Percentiles rank a stretch among this genome's conserved stretches.
phyloP scores from a whole-genome alignment of 176 grass and related monocot genomes.

The Lolium multiflorum region DNA sequence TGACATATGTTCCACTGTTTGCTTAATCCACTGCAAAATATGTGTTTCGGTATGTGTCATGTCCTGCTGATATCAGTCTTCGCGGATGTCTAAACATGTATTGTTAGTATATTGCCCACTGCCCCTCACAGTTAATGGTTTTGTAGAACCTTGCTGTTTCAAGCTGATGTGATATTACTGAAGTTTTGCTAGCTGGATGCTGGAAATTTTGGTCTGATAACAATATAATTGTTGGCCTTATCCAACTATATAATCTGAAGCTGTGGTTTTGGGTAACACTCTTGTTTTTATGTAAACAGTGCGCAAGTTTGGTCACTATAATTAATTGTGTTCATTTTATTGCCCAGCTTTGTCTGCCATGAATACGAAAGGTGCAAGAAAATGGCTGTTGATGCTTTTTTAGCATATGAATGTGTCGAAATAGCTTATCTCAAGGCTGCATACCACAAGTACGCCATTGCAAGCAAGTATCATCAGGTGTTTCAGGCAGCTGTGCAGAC shows the following conservation, averaged over 20 bases:
- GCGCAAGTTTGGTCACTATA: slow-evolving; percentile 20
- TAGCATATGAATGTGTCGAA: slow-evolving; percentile 92
- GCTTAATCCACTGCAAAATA: neutral
- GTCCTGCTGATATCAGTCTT: neutral
- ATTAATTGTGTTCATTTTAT: slow-evolving; percentile 38
- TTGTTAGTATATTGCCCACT: neutral
- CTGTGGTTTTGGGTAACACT: neutral
- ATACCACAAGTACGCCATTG: neutral
- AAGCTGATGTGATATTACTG: slow-evolving; percentile 5
- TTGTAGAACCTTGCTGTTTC: neutral
- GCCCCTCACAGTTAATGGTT: neutral
- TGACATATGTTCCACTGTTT: neutral
- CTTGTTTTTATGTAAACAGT: neutral
- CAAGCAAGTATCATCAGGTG: neutral
- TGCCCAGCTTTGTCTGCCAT: slow-evolving; percentile 75
- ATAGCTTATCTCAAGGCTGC: slow-evolving; percentile 45
- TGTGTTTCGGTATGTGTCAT: neutral
- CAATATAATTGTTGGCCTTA: slow-evolving; percentile 26
- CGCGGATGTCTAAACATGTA: neutral
- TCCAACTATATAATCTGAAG: neutral
- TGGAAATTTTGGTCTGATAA: neutral
- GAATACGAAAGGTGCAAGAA: slow-evolving; percentile 79
- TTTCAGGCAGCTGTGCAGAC: slow-evolving; percentile 45
- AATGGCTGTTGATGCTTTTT: slow-evolving; percentile 78
- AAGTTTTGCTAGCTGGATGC: slow-evolving; percentile 20